These are phyloP conservation scores for Sporothrix curviconia DNA, from an alignment of 2,329 filamentous ascomycete species.

Conservation along the genomic window DNA sequence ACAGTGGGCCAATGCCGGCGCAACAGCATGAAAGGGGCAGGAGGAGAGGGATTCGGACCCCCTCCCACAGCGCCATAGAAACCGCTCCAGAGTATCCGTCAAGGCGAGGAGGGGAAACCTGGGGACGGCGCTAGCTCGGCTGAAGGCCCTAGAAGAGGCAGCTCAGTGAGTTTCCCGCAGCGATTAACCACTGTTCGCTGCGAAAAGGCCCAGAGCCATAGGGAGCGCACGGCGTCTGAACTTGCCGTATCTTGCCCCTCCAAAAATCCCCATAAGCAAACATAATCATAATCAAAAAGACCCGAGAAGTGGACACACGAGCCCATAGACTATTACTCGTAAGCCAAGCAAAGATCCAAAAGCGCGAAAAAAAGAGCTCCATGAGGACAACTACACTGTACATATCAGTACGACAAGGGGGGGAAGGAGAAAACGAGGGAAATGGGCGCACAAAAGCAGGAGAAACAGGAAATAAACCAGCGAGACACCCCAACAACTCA, in stretches of 20 bases:
- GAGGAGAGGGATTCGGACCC: too few species aligned
- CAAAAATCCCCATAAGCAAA: too few species aligned
- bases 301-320: too few species aligned
- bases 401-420: constrained; percentile 21
- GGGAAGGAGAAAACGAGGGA: constrained; percentile 7
- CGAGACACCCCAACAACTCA: not conserved
- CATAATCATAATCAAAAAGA: too few species aligned
- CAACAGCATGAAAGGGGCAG: not conserved
- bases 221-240: not conserved
- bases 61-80: not conserved
- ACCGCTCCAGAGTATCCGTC: not conserved
- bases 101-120: not conserved
- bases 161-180: not conserved
- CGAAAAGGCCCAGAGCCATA: too few species aligned
- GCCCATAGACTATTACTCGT: too few species aligned
- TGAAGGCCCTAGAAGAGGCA: too few species aligned
- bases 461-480: constrained; percentile 1
- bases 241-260: too few species aligned
- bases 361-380: constrained; percentile 2
- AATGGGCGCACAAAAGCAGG: not conserved
- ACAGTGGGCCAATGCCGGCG: not conserved
- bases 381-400: constrained; percentile 24
- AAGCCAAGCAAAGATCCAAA: not conserved
- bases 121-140: constrained; percentile 8
- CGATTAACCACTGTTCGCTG: too few species aligned